phyloP scores from a whole-genome alignment of 306 rosid species.

The Erythrophleum fordii region DNA sequence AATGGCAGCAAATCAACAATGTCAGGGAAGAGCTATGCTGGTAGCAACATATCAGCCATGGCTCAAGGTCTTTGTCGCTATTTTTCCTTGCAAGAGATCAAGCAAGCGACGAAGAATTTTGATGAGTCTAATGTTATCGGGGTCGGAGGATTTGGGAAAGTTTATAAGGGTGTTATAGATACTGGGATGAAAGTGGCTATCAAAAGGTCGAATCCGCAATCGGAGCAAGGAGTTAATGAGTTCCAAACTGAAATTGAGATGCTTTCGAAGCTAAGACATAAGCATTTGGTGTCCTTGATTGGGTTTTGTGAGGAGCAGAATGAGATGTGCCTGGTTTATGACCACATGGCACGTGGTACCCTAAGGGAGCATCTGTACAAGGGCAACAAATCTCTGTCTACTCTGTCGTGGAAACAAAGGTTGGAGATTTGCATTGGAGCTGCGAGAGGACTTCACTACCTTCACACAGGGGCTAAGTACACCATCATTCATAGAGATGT shows the following conservation, averaged over 20 bases:
- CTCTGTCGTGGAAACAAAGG: slow-evolving; percentile 62
- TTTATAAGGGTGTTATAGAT: slow-evolving; percentile 58
- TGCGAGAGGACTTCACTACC: slow-evolving; percentile 68
- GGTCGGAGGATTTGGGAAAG: slow-evolving; percentile 68
- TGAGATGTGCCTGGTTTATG: slow-evolving; percentile 65
- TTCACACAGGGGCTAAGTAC: slow-evolving; percentile 62
- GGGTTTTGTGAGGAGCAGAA: slow-evolving; percentile 59
- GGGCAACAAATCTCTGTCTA: slow-evolving; percentile 41
- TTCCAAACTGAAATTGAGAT: slow-evolving; percentile 63
- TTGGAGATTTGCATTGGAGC: slow-evolving; percentile 69
- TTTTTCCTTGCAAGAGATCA: slow-evolving; percentile 56
- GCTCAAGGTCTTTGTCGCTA: slow-evolving; percentile 58
- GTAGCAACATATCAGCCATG: slow-evolving; percentile 43
- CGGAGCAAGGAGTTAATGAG: slow-evolving; percentile 61
- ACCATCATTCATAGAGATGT: slow-evolving; percentile 70
- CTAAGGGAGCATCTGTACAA: slow-evolving; percentile 59
- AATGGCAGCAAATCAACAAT: slow-evolving; percentile 35
- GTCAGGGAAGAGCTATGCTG: slow-evolving; percentile 49
- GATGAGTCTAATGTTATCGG: slow-evolving; percentile 64
- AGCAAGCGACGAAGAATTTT: slow-evolving; percentile 50
- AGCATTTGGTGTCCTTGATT: slow-evolving; percentile 60
- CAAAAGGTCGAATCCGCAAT: slow-evolving; percentile 56
- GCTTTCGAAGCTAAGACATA: slow-evolving; percentile 62
- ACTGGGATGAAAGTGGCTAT: slow-evolving; percentile 54
- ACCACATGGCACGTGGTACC: slow-evolving; percentile 62